Evolutionary conservation across 331 rosid species (phyloP).

Genomic region (Rhamnella rubrinervis): DNA sequence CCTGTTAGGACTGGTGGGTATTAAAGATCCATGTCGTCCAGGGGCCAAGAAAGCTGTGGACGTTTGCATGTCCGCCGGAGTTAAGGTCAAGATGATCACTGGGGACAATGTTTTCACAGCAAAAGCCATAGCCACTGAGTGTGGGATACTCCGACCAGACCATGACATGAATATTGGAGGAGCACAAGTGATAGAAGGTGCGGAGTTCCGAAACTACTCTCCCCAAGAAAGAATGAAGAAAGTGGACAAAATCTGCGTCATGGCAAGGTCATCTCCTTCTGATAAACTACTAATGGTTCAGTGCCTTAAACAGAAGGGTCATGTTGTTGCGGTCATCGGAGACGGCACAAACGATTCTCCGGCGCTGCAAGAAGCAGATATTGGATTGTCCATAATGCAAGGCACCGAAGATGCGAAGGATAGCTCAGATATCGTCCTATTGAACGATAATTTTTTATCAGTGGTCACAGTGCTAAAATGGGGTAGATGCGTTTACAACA

Average conservation of each 20-base stretch:
- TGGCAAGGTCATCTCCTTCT: conserved; percentile 44
- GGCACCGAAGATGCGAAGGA: conserved; percentile 57
- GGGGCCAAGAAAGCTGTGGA: conserved; percentile 42
- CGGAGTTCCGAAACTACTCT: conserved; percentile 35
- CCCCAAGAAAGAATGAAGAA: conserved; percentile 32
- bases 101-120: conserved; percentile 47
- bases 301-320: conserved; percentile 42
- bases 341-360: conserved; percentile 53
- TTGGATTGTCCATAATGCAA: conserved; percentile 51
- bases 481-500: conserved; percentile 46
- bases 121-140: conserved; percentile 43
- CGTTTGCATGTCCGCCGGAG: conserved; percentile 43
- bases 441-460: conserved; percentile 39
- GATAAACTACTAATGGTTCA: conserved; percentile 47
- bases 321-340: conserved; percentile 48
- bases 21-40: conserved; percentile 37
- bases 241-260: conserved; percentile 30
- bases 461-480: conserved; percentile 38
- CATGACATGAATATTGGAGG: conserved; percentile 20
- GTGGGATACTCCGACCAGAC: conserved; percentile 27
- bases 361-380: conserved; percentile 42
- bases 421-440: conserved; percentile 43
- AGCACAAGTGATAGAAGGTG: conserved; percentile 25
- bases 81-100: conserved; percentile 39
- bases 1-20: conserved; percentile 31